Percentiles rank a stretch among this genome's conserved stretches.
Evolutionary conservation across 805 yeast species (phyloP).

Genomic region (Barnettozyma californica): DNA sequence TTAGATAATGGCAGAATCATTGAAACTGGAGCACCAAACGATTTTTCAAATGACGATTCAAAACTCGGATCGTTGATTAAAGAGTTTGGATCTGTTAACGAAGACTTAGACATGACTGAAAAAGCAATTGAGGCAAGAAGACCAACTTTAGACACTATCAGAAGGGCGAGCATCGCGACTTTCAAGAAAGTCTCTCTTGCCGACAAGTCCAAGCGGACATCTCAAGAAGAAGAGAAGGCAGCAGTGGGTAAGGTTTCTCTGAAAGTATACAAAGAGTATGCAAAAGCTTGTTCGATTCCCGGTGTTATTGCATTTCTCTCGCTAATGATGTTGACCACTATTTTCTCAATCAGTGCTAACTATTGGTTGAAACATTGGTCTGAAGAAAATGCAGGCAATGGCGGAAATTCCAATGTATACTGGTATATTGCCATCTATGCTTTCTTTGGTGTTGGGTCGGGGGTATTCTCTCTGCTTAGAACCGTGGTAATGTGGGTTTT

Average conservation of each 20-base stretch:
- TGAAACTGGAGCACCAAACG: slow-evolving; percentile 60
- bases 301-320: slow-evolving; percentile 42
- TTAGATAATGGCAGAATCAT: slow-evolving; percentile 61
- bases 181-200: slow-evolving; percentile 38
- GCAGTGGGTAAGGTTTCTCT: slow-evolving; percentile 56
- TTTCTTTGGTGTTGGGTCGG: slow-evolving; percentile 47
- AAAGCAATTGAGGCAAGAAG: slow-evolving; percentile 12
- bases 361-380: slow-evolving; percentile 72
- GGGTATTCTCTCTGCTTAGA: slow-evolving; percentile 41
- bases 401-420: slow-evolving; percentile 38
- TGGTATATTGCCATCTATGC: slow-evolving; percentile 51
- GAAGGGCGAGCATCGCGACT: slow-evolving; percentile 64
- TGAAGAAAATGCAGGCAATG: slow-evolving; percentile 39
- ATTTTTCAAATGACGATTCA: slow-evolving; percentile 41
- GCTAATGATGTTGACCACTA: slow-evolving; percentile 30
- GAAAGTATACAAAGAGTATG: slow-evolving; percentile 48
- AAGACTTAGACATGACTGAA: slow-evolving; percentile 10
- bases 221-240: slow-evolving; percentile 46
- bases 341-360: slow-evolving; percentile 39
- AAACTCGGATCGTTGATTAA: slow-evolving; percentile 47
- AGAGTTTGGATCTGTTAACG: slow-evolving; percentile 57
- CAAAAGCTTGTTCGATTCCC: slow-evolving; percentile 50
- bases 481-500: slow-evolving; percentile 44
- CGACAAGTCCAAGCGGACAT: slow-evolving; percentile 32
- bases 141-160: slow-evolving; percentile 20